Evolutionary conservation across 768 basidiomycete species (phyloP).

Genomic region (Amanita brunnescens): DNA sequence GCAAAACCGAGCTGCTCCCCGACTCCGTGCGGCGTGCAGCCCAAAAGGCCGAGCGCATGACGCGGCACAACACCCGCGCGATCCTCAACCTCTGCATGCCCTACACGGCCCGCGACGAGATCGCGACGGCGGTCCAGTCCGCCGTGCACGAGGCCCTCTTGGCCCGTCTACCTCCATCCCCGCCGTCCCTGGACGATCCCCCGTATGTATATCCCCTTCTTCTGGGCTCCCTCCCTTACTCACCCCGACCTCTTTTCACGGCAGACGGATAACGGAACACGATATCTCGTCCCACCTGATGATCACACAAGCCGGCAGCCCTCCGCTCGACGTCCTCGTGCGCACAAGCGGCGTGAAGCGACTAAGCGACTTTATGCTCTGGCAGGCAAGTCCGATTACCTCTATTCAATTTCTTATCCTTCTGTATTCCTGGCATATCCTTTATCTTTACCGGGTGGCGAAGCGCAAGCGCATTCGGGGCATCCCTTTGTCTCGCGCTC

Average conservation of each 20-base stretch:
- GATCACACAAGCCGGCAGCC: slow-evolving; percentile 55
- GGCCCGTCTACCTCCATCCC: slow-evolving; percentile 19
- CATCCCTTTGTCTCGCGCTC: not conserved
- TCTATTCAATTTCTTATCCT: not conserved
- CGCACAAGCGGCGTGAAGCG: slow-evolving; percentile 88
- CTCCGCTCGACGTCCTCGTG: slow-evolving; percentile 82
- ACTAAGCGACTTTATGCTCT: slow-evolving; percentile 84
- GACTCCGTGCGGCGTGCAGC: slow-evolving; percentile 62
- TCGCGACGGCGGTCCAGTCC: slow-evolving; percentile 65
- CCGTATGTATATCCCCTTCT: not conserved
- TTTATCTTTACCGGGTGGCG: too few species aligned
- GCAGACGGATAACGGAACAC: slow-evolving; percentile 47
- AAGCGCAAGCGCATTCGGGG: not conserved
- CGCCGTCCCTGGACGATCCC: not conserved
- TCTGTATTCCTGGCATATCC: too few species aligned
- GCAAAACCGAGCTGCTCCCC: slow-evolving; percentile 69
- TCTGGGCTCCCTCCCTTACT: too few species aligned
- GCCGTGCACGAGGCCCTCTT: slow-evolving; percentile 35
- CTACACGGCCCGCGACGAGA: slow-evolving; percentile 88
- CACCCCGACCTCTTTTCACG: not conserved
- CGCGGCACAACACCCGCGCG: slow-evolving; percentile 59
- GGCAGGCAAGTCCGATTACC: slow-evolving; percentile 65
- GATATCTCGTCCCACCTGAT: slow-evolving; percentile 61
- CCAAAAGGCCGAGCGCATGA: slow-evolving; percentile 65
- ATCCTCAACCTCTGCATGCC: slow-evolving; percentile 91